A percentile compares a stretch with the other conserved stretches of the same genome.
Evolutionary conservation across 2,329 filamentous ascomycete genomes (phyloP).

Genomic region (Aureobasidium sp.): DNA sequence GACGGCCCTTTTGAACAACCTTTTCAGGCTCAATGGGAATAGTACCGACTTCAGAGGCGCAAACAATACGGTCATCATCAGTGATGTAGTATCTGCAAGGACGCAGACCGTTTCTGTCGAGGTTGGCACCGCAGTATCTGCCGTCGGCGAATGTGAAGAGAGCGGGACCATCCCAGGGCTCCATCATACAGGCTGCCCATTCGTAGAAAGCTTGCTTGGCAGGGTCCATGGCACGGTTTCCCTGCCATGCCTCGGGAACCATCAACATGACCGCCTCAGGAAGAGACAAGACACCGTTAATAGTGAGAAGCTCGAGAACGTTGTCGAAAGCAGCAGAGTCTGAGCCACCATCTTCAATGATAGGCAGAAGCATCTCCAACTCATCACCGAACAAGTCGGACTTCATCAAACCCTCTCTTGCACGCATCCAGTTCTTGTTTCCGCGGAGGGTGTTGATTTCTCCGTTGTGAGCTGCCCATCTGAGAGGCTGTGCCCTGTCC

Average conservation of each 20-base stretch:
- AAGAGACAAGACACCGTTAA: slow-evolving; percentile 90
- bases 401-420: slow-evolving; percentile 87
- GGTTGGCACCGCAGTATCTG: slow-evolving; percentile 91
- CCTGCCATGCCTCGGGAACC: slow-evolving; percentile 97
- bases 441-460: slow-evolving; percentile 96
- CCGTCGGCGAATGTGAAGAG: slow-evolving; percentile 96
- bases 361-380: slow-evolving; percentile 80
- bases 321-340: slow-evolving; percentile 98
- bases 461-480: slow-evolving; percentile 97
- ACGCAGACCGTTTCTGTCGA: slow-evolving; percentile 89
- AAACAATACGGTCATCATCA: slow-evolving; percentile 94
- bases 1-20: slow-evolving; percentile 83
- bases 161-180: slow-evolving; percentile 94
- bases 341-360: slow-evolving; percentile 92
- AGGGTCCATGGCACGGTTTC: slow-evolving; percentile 82
- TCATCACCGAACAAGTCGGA: slow-evolving; percentile 90
- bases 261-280: slow-evolving; percentile 98
- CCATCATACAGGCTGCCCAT: slow-evolving; percentile 98
- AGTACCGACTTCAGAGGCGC: slow-evolving; percentile 90
- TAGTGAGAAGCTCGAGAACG: slow-evolving; percentile 83
- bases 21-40: slow-evolving; percentile 85
- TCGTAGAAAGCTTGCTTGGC: slow-evolving; percentile 97
- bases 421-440: slow-evolving; percentile 99
- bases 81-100: slow-evolving; percentile 96
- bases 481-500: slow-evolving; percentile 91